Evolutionary conservation across 148 eudicot species (phyloP).

Genomic region (Chenopodium quinoa): DNA sequence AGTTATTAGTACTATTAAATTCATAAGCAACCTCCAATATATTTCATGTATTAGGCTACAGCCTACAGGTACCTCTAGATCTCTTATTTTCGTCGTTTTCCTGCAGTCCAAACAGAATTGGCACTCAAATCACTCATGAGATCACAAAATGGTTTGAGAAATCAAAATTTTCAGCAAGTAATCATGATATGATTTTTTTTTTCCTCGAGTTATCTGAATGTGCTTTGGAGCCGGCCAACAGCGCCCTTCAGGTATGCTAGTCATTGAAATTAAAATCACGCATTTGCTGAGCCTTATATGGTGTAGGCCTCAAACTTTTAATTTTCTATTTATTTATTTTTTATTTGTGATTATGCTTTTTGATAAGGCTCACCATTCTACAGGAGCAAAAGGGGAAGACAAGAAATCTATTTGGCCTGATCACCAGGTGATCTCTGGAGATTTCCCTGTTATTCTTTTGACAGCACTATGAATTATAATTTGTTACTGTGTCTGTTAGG

Average conservation of each 20-base stretch:
- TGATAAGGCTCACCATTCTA: constrained; percentile 14
- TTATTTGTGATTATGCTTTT: constrained; percentile 17
- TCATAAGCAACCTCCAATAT: background rate
- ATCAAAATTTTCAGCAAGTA: constrained; percentile 11
- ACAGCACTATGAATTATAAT: constrained; percentile 9
- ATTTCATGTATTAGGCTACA: background rate
- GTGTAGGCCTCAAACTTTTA: constrained; percentile 7
- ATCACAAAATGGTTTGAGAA: constrained; percentile 16
- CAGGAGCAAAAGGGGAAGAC: constrained; percentile 11
- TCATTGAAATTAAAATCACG: background rate
- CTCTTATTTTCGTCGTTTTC: constrained; percentile 17
- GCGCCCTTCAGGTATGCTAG: constrained; percentile 19
- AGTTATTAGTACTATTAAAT: background rate
- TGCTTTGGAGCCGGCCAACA: background rate
- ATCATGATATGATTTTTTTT: constrained; percentile 7
- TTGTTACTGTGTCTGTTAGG: background rate
- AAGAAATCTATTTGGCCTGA: constrained; percentile 18
- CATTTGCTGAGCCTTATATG: constrained; percentile 14
- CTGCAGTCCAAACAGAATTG: background rate
- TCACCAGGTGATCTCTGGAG: constrained; percentile 18
- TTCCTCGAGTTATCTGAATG: background rate
- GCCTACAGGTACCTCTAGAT: background rate
- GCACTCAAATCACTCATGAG: constrained; percentile 4
- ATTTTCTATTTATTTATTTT: background rate
- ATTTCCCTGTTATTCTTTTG: constrained; percentile 22